Conservation (phyloP, 805 yeast species). For the Isabelozyma rhagii region DNA sequence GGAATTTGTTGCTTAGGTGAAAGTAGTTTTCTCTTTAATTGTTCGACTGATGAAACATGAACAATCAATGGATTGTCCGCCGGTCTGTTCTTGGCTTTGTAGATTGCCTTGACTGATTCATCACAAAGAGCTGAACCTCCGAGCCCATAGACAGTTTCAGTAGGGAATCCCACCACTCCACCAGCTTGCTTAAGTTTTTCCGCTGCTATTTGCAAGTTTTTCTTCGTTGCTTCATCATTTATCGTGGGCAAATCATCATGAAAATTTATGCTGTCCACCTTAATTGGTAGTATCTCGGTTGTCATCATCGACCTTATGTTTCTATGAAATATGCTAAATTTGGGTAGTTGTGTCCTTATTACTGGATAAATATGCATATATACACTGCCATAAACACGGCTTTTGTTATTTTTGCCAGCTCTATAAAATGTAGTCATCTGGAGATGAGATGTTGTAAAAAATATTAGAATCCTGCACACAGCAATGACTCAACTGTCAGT, state of each 20-base stretch:
- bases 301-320: conserved; percentile 4
- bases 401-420: neutral
- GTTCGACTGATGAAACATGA: conserved; percentile 77
- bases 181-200: conserved; percentile 45
- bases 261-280: conserved; percentile 51
- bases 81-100: conserved; percentile 88
- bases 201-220: conserved; percentile 58
- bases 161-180: conserved; percentile 86
- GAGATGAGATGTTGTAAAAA: neutral
- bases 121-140: conserved; percentile 84
- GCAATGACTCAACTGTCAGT: neutral
- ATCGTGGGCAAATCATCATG: conserved; percentile 43
- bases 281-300: conserved; percentile 50
- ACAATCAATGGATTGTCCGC: conserved; percentile 93
- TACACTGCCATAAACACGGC: neutral
- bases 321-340: neutral
- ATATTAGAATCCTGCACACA: neutral
- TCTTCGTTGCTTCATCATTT: conserved; percentile 49
- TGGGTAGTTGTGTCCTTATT: neutral
- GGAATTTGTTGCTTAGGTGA: conserved; percentile 57
- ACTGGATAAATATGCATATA: neutral
- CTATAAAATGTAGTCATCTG: neutral
- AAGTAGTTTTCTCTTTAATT: conserved; percentile 61
- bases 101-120: conserved; percentile 71
- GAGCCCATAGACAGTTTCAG: conserved; percentile 95